Percentiles rank a stretch among this genome's conserved stretches.
Conservation (phyloP, 495 filamentous ascomycete genomes). For the Cryomyces antarcticus region DNA sequence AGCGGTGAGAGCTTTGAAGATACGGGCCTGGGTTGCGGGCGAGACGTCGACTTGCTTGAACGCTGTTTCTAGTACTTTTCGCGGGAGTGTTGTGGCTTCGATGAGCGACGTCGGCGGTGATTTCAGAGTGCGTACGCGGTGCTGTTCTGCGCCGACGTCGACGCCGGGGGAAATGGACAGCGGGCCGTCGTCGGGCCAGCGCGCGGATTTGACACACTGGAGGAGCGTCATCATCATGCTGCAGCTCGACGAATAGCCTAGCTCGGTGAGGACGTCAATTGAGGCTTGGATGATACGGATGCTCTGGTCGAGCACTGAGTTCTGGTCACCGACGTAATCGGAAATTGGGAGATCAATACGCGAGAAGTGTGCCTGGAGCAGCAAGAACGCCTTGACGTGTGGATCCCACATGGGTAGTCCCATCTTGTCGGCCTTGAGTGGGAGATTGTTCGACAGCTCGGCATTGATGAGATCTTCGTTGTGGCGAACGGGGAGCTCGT, state of each 20-base stretch:
- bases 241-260: conserved; percentile 56
- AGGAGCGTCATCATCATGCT: conserved; percentile 66
- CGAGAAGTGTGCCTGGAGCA: conserved; percentile 88
- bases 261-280: conserved; percentile 85
- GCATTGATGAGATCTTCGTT: conserved; percentile 98
- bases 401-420: conserved; percentile 92
- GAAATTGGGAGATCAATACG: conserved; percentile 82
- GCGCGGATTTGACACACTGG: conserved; percentile 75
- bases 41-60: conserved; percentile 13
- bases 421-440: conserved; percentile 44
- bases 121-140: conserved; percentile 16
- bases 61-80: conserved; percentile 11
- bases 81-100: conserved; percentile 25
- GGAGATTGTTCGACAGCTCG: conserved; percentile 66
- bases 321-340: conserved; percentile 93
- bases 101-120: conserved; percentile 17
- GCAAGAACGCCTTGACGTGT: conserved; percentile 87
- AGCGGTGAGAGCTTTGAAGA: conserved; percentile 35
- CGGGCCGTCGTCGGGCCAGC: conserved; percentile 72
- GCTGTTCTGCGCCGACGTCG: conserved; percentile 22
- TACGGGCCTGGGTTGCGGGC: conserved; percentile 10
- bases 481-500: conserved; percentile 94
- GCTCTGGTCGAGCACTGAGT: conserved; percentile 63
- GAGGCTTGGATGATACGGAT: conserved; percentile 87
- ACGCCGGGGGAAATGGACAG: conserved; percentile 71